phyloP scores from a whole-genome alignment of 345 rosid species.

The Atalantia buxifolia region DNA sequence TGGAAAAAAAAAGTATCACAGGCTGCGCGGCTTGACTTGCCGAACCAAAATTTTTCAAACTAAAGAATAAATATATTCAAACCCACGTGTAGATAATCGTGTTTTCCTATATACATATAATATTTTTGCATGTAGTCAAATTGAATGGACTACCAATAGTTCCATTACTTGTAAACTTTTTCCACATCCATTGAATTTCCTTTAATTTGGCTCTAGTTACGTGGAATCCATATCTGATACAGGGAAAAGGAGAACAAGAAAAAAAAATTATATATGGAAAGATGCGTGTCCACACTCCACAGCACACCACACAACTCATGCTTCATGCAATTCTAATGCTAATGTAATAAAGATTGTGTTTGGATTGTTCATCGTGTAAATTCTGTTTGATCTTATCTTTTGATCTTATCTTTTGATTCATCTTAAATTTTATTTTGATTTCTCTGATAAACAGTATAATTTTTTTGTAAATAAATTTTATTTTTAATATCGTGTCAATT shows the following conservation, averaged over 20 bases:
- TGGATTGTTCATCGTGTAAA: too few species aligned
- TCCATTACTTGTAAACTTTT: background rate
- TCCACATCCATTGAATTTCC: slow-evolving; percentile 16
- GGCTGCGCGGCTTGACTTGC: background rate
- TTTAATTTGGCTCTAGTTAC: background rate
- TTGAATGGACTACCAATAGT: slow-evolving; percentile 10
- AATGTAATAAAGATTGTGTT: too few species aligned
- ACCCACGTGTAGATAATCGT: background rate
- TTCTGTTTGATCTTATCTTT: too few species aligned
- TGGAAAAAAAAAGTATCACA: background rate
- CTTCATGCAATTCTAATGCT: too few species aligned
- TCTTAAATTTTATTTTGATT: too few species aligned
- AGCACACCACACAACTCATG: too few species aligned
- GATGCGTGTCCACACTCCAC: background rate
- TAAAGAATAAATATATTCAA: background rate
- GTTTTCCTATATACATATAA: background rate
- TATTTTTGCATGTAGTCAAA: background rate
- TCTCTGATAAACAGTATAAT: too few species aligned
- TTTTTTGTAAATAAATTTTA: too few species aligned
- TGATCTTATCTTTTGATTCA: too few species aligned
- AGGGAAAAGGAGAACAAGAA: background rate
- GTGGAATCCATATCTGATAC: background rate
- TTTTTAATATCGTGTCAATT: too few species aligned
- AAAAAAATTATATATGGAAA: background rate
- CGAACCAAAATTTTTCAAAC: background rate